These are phyloP conservation scores for Mortierella sp. DNA, from an alignment of 371 early-diverging fungal species.

Conservation along the genomic window DNA sequence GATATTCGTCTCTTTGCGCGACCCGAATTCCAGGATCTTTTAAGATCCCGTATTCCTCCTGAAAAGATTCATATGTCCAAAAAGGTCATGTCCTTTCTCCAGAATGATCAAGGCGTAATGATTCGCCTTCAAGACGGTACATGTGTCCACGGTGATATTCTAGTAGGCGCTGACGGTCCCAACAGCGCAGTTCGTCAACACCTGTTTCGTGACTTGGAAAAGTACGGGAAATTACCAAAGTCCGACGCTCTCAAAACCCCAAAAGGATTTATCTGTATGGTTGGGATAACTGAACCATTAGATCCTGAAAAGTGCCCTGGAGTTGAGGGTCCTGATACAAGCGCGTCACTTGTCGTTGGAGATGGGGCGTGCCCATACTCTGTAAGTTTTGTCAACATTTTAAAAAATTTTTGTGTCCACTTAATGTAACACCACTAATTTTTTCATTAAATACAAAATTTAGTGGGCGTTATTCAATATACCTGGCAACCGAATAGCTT, in stretches of 20 bases:
- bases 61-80: conserved; percentile 22
- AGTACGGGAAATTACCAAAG: neutral
- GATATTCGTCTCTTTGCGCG: conserved; percentile 14
- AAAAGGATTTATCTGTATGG: conserved; percentile 13
- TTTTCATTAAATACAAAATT: neutral
- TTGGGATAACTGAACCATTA: conserved; percentile 20
- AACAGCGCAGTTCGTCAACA: conserved; percentile 29
- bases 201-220: conserved; percentile 10
- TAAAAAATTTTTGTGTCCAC: neutral
- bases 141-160: conserved; percentile 16
- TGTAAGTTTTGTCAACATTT: conserved; percentile 7
- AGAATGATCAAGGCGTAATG: conserved; percentile 25
- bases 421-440: neutral
- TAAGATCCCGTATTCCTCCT: conserved; percentile 6
- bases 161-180: conserved; percentile 40
- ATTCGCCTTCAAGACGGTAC: conserved; percentile 11
- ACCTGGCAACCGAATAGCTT: conserved; percentile 15
- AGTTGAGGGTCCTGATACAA: neutral
- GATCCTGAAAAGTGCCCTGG: conserved; percentile 22
- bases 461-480: too few relatives aligned
- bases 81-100: conserved; percentile 1
- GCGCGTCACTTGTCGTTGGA: neutral
- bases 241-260: conserved; percentile 1
- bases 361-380: conserved; percentile 16
- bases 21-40: conserved; percentile 16